These are phyloP conservation scores for Syzygium grande DNA, from an alignment of 345 rosid genomes.

Conservation along the genomic window DNA sequence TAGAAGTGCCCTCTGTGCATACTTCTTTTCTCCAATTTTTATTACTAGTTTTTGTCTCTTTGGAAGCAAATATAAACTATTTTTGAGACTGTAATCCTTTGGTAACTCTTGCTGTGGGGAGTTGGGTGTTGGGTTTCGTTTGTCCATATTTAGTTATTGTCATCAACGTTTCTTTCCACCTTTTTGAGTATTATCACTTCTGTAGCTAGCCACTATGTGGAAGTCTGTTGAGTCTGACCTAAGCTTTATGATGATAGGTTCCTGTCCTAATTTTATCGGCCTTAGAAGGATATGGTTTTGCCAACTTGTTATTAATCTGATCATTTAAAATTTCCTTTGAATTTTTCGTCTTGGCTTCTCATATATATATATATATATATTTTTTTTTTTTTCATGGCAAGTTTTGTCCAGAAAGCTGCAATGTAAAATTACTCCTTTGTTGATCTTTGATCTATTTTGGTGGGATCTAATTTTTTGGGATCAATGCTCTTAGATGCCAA, in stretches of 20 bases:
- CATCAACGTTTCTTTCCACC: not conserved
- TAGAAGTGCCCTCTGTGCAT: not conserved
- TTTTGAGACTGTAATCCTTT: not conserved
- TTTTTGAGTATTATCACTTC: not conserved
- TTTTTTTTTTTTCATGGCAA: not conserved
- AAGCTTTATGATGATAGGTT: not conserved
- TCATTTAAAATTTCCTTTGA: not conserved
- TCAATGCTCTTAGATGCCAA: not conserved
- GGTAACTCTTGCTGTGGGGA: not conserved
- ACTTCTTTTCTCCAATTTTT: not conserved
- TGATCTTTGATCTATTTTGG: not conserved
- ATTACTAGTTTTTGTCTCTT: not conserved
- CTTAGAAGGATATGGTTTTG: not conserved
- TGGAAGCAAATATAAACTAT: not conserved
- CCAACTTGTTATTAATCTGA: not conserved
- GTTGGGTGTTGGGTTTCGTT: not conserved
- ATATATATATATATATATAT: not conserved
- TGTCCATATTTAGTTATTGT: not conserved
- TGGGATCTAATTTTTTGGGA: not conserved
- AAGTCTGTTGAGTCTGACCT: not conserved
- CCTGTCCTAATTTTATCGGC: not conserved
- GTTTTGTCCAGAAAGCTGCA: not conserved
- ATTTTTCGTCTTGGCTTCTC: not conserved
- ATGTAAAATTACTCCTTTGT: not conserved
- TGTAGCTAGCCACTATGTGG: not conserved